Evolutionary conservation across 73 alveolate species (phyloP), one percentile per base, ranked within the genome.

Genomic region (Paramecium primaurelia): DNA sequence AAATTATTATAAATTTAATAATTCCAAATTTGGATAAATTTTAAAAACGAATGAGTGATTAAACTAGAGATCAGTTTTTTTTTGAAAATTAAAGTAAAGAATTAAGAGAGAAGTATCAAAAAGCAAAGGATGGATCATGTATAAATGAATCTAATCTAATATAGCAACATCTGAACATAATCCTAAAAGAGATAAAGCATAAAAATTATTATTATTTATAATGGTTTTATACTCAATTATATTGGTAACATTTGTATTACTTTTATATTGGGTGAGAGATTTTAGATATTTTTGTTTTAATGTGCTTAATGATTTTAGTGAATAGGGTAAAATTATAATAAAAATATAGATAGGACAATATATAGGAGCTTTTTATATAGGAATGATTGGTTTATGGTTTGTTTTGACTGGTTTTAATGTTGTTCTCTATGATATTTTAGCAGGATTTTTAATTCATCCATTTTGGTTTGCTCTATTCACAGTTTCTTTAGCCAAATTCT

Each of bases 371-470:
- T n/a, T 42, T n/a, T 77, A 26, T 26, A 40, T 77, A 14, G 89
- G 89, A 38, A 58, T 77, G 22, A 59, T 77, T 40, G 89, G 89
- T 40, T 42, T 38, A n/a, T 77, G 89, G 89, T 77, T 77, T 77
- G 89, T 77, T 18, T 77, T 77, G 45, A 77, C 89, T 18, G 89
- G 89, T 4, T 77, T 77, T 77, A 77, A 77, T 77, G 89, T 77
- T 20, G 89, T 77, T 18, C 28, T 77, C 0, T 77, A 38, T 77
- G 89, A 77, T 42, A 77, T 77, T 26, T 26, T 77, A 32, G 89
- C 71, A 14, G 89, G 89, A 38, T 77, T 77, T 18, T 42, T 77
- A 34, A 77, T 77, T 8, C 30, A 38, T 6, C 89, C 89, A 1
- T 77, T 38, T 40, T 77, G 89, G 89, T 77, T 40, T 44, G 89